These are phyloP conservation scores for Tolypocladium sp. DNA, from an alignment of 2,329 filamentous ascomycete genomes.

Conservation along the genomic window DNA sequence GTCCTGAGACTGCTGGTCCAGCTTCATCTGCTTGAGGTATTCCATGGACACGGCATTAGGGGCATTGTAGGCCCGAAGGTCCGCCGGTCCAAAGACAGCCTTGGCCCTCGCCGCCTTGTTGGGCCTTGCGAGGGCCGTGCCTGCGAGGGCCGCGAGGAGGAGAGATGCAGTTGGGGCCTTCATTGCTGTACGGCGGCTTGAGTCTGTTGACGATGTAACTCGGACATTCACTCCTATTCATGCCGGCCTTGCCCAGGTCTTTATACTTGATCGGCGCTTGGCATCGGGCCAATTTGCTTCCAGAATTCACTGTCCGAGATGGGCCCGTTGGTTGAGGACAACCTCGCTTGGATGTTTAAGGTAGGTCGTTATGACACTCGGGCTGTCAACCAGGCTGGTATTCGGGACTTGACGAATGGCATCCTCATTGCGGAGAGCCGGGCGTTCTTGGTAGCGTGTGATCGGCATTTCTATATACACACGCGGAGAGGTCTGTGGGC, in stretches of 20 bases:
- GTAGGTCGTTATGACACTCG: background rate
- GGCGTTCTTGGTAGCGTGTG: background rate
- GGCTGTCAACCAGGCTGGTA: background rate
- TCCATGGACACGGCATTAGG: conserved; percentile 7
- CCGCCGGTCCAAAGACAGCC: background rate
- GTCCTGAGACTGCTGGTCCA: conserved; percentile 1
- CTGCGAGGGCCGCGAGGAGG: conserved; percentile 2
- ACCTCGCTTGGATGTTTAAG: background rate
- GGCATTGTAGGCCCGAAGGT: conserved; percentile 7
- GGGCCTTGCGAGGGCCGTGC: background rate
- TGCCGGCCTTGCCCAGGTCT: background rate
- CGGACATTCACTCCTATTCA: background rate
- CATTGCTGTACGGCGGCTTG: background rate
- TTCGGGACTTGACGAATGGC: background rate
- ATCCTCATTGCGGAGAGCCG: background rate
- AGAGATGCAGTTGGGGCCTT: background rate
- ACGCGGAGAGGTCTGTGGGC: background rate
- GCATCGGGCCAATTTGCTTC: background rate
- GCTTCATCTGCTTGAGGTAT: conserved; percentile 4
- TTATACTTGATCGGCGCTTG: background rate
- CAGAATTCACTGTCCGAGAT: background rate
- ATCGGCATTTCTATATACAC: background rate
- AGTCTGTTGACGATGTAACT: too few species aligned
- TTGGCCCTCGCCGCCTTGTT: background rate
- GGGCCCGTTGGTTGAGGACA: background rate